Evolutionary conservation across 768 basidiomycete genomes (phyloP).

Genomic region (Dioszegia crocea): DNA sequence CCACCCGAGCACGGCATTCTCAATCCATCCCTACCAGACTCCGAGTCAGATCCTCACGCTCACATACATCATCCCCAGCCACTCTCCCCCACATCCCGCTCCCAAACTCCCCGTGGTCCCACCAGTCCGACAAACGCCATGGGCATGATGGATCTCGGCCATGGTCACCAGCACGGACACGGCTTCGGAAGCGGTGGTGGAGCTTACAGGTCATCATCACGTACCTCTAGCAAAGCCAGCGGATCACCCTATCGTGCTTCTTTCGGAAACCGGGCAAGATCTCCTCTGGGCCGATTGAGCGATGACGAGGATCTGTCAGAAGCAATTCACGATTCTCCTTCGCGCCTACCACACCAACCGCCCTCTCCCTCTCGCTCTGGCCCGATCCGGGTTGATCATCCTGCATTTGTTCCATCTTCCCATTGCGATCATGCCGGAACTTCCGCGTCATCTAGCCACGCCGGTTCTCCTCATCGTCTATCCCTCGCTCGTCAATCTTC

Average conservation of each 20-base stretch:
- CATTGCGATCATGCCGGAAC: not conserved
- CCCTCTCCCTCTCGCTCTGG: not conserved
- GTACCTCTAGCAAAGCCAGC: not conserved
- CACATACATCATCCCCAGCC: not conserved
- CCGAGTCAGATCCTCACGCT: not conserved
- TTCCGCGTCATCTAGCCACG: not conserved
- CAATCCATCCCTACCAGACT: not conserved
- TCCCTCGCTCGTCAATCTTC: slow-evolving; percentile 6
- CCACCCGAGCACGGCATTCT: slow-evolving; percentile 2
- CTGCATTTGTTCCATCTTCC: not conserved
- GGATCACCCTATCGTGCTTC: slow-evolving; percentile 6
- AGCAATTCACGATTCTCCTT: not conserved
- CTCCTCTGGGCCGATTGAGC: slow-evolving; percentile 3
- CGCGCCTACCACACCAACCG: not conserved
- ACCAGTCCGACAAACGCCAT: slow-evolving; percentile 5
- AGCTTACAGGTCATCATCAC: slow-evolving; percentile 1
- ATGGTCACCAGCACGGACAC: slow-evolving; percentile 1
- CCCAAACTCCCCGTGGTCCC: not conserved
- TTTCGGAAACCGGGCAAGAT: slow-evolving; percentile 4
- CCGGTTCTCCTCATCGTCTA: not conserved
- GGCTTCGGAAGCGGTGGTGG: not conserved
- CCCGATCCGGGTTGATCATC: not conserved
- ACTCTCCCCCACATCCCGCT: not conserved
- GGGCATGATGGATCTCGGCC: slow-evolving; percentile 2
- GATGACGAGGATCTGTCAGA: not conserved